phyloP scores from a whole-genome alignment of 305 asterid species.

The Solanum hybrid region DNA sequence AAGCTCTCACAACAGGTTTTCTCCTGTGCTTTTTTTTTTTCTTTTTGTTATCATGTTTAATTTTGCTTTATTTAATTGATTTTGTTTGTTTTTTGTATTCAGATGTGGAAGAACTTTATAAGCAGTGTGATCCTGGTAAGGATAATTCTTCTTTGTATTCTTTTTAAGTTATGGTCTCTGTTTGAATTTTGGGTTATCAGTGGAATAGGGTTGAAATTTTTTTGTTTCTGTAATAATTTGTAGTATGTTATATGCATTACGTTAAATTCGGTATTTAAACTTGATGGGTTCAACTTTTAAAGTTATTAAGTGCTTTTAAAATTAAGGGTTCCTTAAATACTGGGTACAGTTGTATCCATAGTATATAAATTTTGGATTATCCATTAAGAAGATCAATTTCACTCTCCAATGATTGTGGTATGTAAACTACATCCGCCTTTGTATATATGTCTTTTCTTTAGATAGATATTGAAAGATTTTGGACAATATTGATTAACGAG shows the following conservation, averaged over 20 bases:
- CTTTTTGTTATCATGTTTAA: neutral
- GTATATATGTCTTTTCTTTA: neutral
- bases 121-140: slow-evolving; percentile 68
- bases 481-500: neutral
- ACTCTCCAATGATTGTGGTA: neutral
- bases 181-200: neutral
- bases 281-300: neutral
- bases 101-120: slow-evolving; percentile 52
- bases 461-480: neutral
- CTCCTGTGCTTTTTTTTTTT: neutral
- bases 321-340: neutral
- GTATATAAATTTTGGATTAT: neutral
- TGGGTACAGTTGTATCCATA: neutral
- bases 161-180: neutral
- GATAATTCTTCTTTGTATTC: neutral
- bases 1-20: slow-evolving; percentile 74
- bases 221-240: neutral
- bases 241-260: neutral
- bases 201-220: neutral
- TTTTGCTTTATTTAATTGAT: neutral
- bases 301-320: neutral
- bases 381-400: neutral
- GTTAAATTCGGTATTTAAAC: neutral
- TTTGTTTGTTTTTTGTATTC: slow-evolving; percentile 3
- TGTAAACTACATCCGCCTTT: neutral